These are phyloP conservation scores for Pulicaria dysenterica DNA, from an alignment of 129 eudicot genomes.

Conservation along the genomic window DNA sequence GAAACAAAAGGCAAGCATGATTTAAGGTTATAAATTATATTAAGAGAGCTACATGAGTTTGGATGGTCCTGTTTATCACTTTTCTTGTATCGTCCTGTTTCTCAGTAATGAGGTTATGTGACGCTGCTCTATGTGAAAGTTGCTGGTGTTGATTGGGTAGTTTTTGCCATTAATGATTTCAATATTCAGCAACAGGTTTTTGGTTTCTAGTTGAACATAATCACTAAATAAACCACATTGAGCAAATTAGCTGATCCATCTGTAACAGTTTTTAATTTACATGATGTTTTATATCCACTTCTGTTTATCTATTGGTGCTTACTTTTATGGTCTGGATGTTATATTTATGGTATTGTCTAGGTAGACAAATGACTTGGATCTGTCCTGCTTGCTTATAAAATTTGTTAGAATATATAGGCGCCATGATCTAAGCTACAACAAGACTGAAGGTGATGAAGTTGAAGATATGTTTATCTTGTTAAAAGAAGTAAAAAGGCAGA, in stretches of 20 bases:
- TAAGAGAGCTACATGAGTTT: constrained; percentile 12
- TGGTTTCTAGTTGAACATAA: background rate
- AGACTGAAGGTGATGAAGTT: constrained; percentile 94
- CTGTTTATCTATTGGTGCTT: background rate
- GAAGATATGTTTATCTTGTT: constrained; percentile 88
- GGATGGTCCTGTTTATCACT: background rate
- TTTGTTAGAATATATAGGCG: constrained; percentile 47
- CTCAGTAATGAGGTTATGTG: background rate
- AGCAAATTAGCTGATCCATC: too few species aligned
- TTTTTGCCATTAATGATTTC: background rate
- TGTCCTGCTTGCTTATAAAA: background rate
- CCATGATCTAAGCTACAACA: constrained; percentile 68
- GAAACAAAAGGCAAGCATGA: constrained; percentile 19
- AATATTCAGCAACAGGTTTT: background rate
- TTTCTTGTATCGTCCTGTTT: too few species aligned
- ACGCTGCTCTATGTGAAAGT: background rate
- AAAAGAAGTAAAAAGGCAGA: constrained; percentile 74
- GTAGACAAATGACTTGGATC: constrained; percentile 4
- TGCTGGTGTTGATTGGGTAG: constrained; percentile 8
- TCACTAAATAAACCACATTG: too few species aligned
- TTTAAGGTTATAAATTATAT: constrained; percentile 14
- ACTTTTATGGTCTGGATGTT: background rate
- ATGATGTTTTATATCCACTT: background rate
- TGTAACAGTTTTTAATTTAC: background rate
- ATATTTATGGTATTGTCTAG: constrained; percentile 9